Evolutionary conservation across 2,329 filamentous ascomycete genomes (phyloP), one percentile per base, ranked within the genome.

Genomic region (Arthrocladium fulminans): DNA sequence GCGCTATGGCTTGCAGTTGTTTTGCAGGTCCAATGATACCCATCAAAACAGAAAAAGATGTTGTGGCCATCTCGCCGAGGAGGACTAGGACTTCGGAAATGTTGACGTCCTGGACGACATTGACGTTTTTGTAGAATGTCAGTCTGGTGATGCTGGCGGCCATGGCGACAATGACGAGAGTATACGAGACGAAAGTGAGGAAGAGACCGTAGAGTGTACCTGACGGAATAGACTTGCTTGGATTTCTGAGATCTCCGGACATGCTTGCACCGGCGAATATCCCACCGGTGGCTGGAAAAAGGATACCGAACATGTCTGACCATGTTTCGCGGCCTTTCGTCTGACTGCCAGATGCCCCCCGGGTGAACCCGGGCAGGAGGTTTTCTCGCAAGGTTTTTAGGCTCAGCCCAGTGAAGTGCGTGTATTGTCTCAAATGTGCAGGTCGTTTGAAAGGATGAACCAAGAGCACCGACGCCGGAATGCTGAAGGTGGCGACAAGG

Each of bases 21-120:
- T 92, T 94, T 23, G 88, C 84, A 4, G 86, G 84, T 1, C 86
- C 87, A 54, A 94, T 86, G 32, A 94, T 76, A 3, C 88, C 88
- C 84, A 94, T 94, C 45, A 94, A 65, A 3, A 86, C 82, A 0
- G 87, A 94, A 67, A 94, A 94, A 59, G 89, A 81, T 1, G 84
- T 83, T 1, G 86, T 86, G 2, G 87, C 83, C 57, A 88, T 83
- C 64, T 94, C 88, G 49, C 88, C 88, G 1, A 87, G 78, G 2
- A 94, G 75, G 22, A 94, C 81, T 3, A 92, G 61, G 2, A 79
- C 71, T 0, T 79, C 76, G 13, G 84, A 92, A n/a, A 88, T 59
- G 59, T 84, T 94, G n/a, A 80, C 84, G 51, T 87, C 73, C 58
- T 88, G 84, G 43, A 94, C 84, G 42, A 94, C 79, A 60, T 94